These are phyloP conservation scores for Clonostachys byssicola DNA, from an alignment of 2,329 filamentous ascomycete genomes.

Conservation along the genomic window DNA sequence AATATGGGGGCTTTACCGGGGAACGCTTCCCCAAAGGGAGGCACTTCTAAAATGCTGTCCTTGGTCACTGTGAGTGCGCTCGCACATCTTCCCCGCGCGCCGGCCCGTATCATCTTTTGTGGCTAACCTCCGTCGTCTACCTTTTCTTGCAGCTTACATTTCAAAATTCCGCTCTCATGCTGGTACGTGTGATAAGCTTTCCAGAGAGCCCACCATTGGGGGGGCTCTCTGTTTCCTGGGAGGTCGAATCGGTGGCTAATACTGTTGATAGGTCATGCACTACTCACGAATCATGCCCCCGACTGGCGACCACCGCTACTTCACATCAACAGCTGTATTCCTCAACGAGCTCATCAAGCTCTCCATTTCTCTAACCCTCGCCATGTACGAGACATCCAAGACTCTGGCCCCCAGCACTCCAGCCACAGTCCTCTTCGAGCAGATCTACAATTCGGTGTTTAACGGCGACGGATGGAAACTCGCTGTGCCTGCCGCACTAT, in stretches of 20 bases:
- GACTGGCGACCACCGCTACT: slow-evolving; percentile 78
- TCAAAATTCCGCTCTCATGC: slow-evolving; percentile 72
- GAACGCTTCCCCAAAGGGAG: background rate
- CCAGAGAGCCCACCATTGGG: no score
- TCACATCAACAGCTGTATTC: slow-evolving; percentile 90
- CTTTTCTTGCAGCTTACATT: slow-evolving; percentile 47
- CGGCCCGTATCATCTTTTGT: no score
- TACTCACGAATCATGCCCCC: slow-evolving; percentile 94
- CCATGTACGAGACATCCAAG: slow-evolving; percentile 80
- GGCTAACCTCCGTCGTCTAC: background rate
- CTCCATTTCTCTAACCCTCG: slow-evolving; percentile 78
- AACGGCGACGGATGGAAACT: slow-evolving; percentile 92
- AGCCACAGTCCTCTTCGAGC: slow-evolving; percentile 73
- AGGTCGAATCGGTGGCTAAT: no score
- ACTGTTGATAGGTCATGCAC: slow-evolving; percentile 68
- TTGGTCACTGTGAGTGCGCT: slow-evolving; percentile 2
- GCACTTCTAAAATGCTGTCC: slow-evolving; percentile 3
- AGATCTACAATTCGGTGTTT: slow-evolving; percentile 78
- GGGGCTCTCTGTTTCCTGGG: background rate
- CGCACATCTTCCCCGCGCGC: no score
- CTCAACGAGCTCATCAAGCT: slow-evolving; percentile 92
- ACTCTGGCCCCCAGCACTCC: slow-evolving; percentile 75
- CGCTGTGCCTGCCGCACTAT: slow-evolving; percentile 81
- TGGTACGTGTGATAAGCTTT: slow-evolving; percentile 40
- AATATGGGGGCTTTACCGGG: no score